A percentile compares a stretch with the other conserved stretches of the same genome.
Evolutionary conservation across 2,329 filamentous ascomycete genomes (phyloP).

Genomic region (Talaromyces rugulosus): DNA sequence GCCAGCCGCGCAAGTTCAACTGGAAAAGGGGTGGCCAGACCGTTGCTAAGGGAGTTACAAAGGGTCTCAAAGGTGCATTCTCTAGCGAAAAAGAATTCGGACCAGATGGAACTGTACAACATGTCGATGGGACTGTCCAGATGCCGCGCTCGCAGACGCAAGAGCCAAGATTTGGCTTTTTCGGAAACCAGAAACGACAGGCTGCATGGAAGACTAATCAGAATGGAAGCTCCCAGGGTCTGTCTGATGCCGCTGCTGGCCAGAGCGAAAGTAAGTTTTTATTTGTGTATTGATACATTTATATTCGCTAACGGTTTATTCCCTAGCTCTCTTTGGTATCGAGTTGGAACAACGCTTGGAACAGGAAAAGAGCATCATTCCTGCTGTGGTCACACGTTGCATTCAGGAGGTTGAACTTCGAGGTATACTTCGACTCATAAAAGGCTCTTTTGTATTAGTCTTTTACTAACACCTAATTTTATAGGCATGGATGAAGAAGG

Average conservation of each 20-base stretch:
- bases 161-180: conserved; percentile 63
- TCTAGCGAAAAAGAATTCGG: conserved; percentile 54
- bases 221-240: conserved; percentile 40
- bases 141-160: conserved; percentile 37
- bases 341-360: conserved; percentile 83
- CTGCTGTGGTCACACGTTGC: conserved; percentile 84
- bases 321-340: conserved; percentile 70
- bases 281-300: not conserved
- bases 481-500: conserved; percentile 86
- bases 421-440: conserved; percentile 46
- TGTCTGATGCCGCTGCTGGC: conserved; percentile 28
- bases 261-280: conserved; percentile 33
- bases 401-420: conserved; percentile 94
- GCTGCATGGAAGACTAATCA: conserved; percentile 36
- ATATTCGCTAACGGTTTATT: not conserved
- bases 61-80: conserved; percentile 90
- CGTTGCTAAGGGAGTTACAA: conserved; percentile 88
- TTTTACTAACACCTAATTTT: conserved; percentile 10
- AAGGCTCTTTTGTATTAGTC: not conserved
- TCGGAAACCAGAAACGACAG: conserved; percentile 49
- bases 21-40: conserved; percentile 97
- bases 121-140: conserved; percentile 25
- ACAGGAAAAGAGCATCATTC: conserved; percentile 83
- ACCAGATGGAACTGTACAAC: conserved; percentile 9
- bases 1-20: conserved; percentile 92